Evolutionary conservation across 2,329 filamentous ascomycete genomes (phyloP).

Genomic region (Bimuria novae-zelandiae): DNA sequence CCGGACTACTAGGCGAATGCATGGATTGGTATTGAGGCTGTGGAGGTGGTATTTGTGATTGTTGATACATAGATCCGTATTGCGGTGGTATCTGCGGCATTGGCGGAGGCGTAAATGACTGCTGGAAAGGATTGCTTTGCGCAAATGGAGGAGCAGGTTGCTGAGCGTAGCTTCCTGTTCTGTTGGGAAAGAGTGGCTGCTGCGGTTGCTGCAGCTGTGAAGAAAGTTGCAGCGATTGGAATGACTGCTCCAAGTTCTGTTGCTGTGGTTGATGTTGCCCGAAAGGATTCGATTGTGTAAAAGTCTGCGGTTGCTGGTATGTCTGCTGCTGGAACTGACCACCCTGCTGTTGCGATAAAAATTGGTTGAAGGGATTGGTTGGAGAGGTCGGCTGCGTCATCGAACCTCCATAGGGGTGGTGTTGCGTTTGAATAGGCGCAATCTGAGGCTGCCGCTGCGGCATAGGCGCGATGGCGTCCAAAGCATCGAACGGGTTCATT

Average conservation of each 20-base stretch:
- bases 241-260: constrained; percentile 65
- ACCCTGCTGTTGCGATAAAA: constrained; percentile 54
- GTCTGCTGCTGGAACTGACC: constrained; percentile 31
- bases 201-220: constrained; percentile 31
- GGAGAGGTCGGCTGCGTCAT: constrained; percentile 32
- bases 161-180: constrained; percentile 66
- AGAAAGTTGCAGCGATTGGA: constrained; percentile 74
- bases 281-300: constrained; percentile 28
- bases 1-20: constrained; percentile 43
- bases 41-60: constrained; percentile 21
- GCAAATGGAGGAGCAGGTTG: constrained; percentile 43
- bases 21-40: constrained; percentile 44
- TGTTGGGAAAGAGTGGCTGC: constrained; percentile 70
- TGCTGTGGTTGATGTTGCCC: constrained; percentile 39
- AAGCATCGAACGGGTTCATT: constrained; percentile 52
- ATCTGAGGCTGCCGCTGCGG: constrained; percentile 36
- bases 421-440: constrained; percentile 38
- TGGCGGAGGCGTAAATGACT: constrained; percentile 48
- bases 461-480: constrained; percentile 39
- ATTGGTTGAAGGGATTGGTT: constrained; percentile 69
- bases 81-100: constrained; percentile 48
- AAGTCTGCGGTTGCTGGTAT: constrained; percentile 20
- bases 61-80: constrained; percentile 39
- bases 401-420: constrained; percentile 26
- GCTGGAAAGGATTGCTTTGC: constrained; percentile 48